Conservation (phyloP, 208 protist species). For the Tritrichomonas musculus region DNA sequence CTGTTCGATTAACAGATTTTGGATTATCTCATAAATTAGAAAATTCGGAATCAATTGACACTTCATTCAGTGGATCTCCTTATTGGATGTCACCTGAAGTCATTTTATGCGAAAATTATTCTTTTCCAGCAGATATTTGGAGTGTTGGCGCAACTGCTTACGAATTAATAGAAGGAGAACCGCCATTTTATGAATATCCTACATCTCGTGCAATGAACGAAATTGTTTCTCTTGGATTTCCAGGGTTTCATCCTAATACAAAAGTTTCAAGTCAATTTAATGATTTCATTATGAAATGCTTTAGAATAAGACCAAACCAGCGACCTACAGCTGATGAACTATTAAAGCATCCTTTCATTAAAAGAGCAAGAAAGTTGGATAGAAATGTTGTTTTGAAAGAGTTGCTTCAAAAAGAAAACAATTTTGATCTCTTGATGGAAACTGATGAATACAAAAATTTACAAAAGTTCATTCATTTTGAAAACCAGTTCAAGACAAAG, state of each 20-base stretch:
- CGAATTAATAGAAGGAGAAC: conserved; percentile 38
- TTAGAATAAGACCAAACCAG: background rate
- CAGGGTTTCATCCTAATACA: background rate
- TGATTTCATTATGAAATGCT: background rate
- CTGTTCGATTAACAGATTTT: conserved; percentile 50
- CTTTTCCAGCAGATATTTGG: conserved; percentile 46
- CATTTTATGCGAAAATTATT: conserved; percentile 32
- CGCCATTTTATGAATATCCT: conserved; percentile 38
- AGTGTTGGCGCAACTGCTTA: conserved; percentile 41
- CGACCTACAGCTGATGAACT: background rate
- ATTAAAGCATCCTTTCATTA: conserved; percentile 1
- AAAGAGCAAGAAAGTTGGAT: background rate
- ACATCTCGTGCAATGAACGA: background rate
- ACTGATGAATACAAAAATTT: background rate
- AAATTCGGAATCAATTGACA: background rate
- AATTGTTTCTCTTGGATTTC: background rate
- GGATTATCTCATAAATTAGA: conserved; percentile 37
- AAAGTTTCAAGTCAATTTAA: background rate
- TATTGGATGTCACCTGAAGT: conserved; percentile 51
- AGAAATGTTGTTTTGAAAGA: background rate
- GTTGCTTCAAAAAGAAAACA: background rate
- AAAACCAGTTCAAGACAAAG: too few species aligned
- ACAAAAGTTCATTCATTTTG: too few species aligned
- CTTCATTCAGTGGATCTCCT: conserved; percentile 33
- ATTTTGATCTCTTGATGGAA: background rate